Evolutionary conservation across 164 flowering plant species (phyloP), one percentile per base, ranked within the genome.

Genomic region (Vitis riparia): DNA sequence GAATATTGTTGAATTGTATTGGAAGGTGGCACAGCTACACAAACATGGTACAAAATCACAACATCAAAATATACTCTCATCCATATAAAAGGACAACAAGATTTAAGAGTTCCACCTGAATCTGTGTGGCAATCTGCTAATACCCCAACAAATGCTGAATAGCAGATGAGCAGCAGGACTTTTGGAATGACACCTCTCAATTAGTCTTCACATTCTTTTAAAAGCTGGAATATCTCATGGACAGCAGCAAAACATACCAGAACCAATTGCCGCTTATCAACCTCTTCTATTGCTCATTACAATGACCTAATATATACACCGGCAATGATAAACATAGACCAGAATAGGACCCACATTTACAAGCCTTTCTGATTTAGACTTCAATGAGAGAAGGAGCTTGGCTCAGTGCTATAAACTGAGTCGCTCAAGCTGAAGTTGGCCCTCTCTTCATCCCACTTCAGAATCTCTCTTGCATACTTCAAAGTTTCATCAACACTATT

Each of bases 381-480:
- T 82, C 81, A 88, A 58, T 71, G 79, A 62, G 95, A 90, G 67
- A 70, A 81, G 51, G 90, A 85, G 75, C 91, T 89, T 53, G 80
- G 81, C 62, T 93, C 98, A 0, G 84, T 85, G 81, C 99, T 93
- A 58, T 89, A 95, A 60, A 80, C 55, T 2, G 92, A 88, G 71
- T 90, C 97, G 59, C 82, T 86, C 47, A 76, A 64, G 73, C 85
- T 80, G 74, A 87, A 84, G 75, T 83, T 81, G 37, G 69, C 63
- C 64, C 77, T 88, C 69, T 92, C 99, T 68, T 93, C 97, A 10
- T 89, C 91, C 99, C 99, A 96, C 73, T 89, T 93, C 67, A 92
- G 61, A 69, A 96, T 83, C 83, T 93, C 99, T 78, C 86, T 82
- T 17, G 92, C 86, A 79, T 86, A 90, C 66, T 86, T 89, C 23